Evolutionary conservation across 1,284 basidiomycete genomes (phyloP).

Genomic region (Ustanciosporium gigantosporum): DNA sequence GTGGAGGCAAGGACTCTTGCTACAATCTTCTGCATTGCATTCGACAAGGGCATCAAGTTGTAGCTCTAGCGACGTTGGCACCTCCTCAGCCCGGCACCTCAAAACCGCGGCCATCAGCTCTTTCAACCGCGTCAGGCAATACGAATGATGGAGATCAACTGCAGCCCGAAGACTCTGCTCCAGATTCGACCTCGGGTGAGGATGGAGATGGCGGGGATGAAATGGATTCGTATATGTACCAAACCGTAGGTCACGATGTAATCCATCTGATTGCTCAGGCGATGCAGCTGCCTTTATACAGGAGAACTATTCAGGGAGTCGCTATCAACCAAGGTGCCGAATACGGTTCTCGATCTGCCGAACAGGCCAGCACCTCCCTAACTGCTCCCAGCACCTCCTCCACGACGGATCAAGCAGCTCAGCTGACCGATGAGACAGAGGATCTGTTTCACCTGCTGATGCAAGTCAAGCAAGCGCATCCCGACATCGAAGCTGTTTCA

Average conservation of each 20-base stretch:
- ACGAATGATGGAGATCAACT: no score
- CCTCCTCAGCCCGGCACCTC: constrained; percentile 80
- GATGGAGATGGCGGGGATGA: no score
- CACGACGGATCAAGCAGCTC: constrained; percentile 60
- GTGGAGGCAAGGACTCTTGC: constrained; percentile 97
- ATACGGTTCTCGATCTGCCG: constrained; percentile 69
- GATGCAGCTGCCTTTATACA: constrained; percentile 82
- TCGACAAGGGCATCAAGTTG: constrained; percentile 81
- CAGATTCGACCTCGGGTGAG: not conserved
- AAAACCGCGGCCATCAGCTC: no score
- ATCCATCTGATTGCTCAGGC: constrained; percentile 84
- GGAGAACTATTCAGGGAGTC: constrained; percentile 76
- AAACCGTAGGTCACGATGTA: constrained; percentile 94
- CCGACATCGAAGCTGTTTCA: constrained; percentile 83
- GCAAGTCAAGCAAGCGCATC: constrained; percentile 72
- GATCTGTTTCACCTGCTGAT: constrained; percentile 81
- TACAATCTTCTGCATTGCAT: constrained; percentile 91
- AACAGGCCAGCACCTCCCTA: not conserved
- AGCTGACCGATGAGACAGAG: constrained; percentile 81
- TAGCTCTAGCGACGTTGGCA: constrained; percentile 85
- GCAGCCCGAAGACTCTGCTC: no score
- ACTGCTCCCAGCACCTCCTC: not conserved
- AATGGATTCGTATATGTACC: constrained; percentile 97
- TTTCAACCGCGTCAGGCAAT: no score
- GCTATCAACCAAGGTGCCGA: constrained; percentile 80